Evolutionary conservation across 176 grass and related monocot species (phyloP).

Genomic region (Cenchrus purpureus): DNA sequence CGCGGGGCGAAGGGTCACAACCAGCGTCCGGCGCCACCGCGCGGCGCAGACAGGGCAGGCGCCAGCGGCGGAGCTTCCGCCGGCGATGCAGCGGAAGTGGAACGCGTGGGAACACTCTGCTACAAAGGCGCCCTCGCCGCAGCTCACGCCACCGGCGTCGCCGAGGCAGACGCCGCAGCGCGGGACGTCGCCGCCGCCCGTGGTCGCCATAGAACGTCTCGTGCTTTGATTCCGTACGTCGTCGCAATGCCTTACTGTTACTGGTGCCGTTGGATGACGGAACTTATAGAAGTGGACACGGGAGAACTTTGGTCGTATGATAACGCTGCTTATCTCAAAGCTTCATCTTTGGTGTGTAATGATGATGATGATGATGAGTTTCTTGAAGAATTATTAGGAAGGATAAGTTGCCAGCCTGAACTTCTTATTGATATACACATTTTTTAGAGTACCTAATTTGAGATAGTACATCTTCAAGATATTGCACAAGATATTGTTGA

Average conservation of each 20-base stretch:
- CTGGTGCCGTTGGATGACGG: neutral
- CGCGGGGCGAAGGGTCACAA: neutral
- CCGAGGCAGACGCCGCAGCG: neutral
- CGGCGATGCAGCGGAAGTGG: neutral
- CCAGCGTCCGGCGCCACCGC: neutral
- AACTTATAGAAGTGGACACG: neutral
- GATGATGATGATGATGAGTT: too few species aligned
- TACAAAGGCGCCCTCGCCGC: neutral
- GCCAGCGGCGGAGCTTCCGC: neutral
- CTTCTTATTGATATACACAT: neutral
- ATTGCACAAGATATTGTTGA: neutral
- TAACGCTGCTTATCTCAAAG: neutral
- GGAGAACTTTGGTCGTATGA: neutral
- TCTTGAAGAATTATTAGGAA: too few species aligned
- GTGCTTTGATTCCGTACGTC: neutral
- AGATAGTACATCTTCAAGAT: neutral
- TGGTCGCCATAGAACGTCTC: neutral
- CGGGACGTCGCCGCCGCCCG: neutral
- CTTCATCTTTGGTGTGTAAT: neutral
- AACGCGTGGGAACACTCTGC: slow-evolving; percentile 14
- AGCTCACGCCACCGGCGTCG: neutral
- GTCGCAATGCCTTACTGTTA: neutral
- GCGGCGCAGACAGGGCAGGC: neutral
- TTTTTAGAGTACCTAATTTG: neutral
- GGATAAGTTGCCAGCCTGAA: neutral